These are phyloP conservation scores for Dictyostelium brefeldianum DNA, from an alignment of 78 protist genomes.

Conservation along the genomic window DNA sequence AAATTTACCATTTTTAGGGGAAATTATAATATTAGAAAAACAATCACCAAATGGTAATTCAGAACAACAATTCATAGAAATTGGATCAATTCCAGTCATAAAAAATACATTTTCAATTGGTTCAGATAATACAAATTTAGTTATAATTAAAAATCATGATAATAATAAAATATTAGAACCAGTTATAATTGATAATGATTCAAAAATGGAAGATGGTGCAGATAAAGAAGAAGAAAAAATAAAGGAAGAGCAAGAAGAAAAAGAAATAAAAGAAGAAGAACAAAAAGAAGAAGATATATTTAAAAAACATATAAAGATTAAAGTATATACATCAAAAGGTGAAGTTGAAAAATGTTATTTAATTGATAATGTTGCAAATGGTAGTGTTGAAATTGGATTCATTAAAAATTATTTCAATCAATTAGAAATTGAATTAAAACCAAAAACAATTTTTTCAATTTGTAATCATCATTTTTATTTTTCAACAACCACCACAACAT, in stretches of 20 bases:
- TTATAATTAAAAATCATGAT: neutral
- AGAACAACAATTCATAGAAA: neutral
- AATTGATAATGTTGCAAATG: neutral
- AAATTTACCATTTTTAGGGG: slow-evolving; percentile 14
- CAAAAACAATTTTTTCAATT: neutral
- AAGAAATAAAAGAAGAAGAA: neutral
- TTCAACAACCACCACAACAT: neutral
- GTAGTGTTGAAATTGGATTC: neutral
- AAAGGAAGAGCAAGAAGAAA: neutral
- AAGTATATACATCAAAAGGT: neutral
- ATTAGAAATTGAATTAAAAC: slow-evolving; percentile 13
- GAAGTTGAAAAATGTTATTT: slow-evolving; percentile 11
- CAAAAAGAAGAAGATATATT: neutral
- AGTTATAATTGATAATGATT: neutral
- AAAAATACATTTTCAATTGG: neutral
- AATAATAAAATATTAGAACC: neutral
- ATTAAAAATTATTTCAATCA: neutral
- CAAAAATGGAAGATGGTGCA: neutral
- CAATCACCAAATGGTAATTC: no score
- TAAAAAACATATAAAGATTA: slow-evolving; percentile 4
- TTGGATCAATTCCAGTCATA: neutral
- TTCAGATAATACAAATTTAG: neutral
- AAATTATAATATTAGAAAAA: neutral
- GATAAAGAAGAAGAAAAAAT: neutral
- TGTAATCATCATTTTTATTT: neutral